Evolutionary conservation across 31 red algal species (phyloP), one percentile per base, ranked within the genome.

Genomic region (Asparagopsis taxiformis): DNA sequence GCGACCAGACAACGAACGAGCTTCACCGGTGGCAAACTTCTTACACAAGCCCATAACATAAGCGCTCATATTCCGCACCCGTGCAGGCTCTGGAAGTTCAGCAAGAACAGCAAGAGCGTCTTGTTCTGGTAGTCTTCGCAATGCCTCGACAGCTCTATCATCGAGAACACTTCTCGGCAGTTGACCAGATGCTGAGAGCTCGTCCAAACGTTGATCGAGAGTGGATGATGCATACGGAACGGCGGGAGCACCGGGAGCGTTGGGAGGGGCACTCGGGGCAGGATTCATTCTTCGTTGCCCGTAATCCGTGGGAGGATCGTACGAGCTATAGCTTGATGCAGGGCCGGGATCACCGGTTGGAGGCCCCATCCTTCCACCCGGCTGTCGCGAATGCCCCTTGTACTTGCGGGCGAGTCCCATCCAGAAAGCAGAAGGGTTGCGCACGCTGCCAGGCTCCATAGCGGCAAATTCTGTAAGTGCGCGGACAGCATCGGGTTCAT

Each of bases 381-480:
- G 67, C 17, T 38, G 34, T 55, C 80, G 69, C 26, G 80, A 73
- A 68, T 87, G 82, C 13, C 72, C 68, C 51, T 84, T 92, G 39
- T 84, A 83, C 88, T 85, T 84, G 32, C 84, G 51, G 5, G 84
- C 91, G 25, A 95, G 67, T 24, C 91, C 91, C 71, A 95, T 84
- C 91, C 91, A 95, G 75, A 95, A 95, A 16, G 91, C 91, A 3
- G 84, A 89, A 50, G 91, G 91, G 56, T 95, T 95, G 11, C 91
- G 76, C 10, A 95, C 83, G 17, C 80, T 71, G 50, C 79, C 78
- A 26, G 91, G 91, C 55, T 83, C 79, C 74, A 95, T 84, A 24
- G 85, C 86, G 7, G 91, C 91, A 80, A 95, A 95, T 70, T 95
- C 91, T 3, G 79, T 85, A 3, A 95, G 65, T 15, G 91, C 91